Evolutionary conservation across 2,329 filamentous ascomycete species (phyloP), one percentile per base, ranked within the genome.

Genomic region (Scedosporium boydii): DNA sequence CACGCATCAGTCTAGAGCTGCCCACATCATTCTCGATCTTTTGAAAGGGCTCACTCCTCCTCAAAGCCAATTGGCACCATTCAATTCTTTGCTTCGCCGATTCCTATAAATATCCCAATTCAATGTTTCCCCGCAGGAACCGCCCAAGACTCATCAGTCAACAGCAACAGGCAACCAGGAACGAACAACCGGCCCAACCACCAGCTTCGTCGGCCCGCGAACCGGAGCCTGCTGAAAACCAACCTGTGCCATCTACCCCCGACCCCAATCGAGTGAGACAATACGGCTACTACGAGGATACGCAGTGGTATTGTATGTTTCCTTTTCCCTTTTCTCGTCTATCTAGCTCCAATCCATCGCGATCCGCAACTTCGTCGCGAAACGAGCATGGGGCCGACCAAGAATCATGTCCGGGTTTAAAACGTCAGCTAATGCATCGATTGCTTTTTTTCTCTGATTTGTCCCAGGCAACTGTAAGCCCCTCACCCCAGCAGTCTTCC

Each of bases 401-500:
- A 29, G 23, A 21, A 27, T 6, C 53, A 38, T 38, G 34, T 12
- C 9, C 34, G 34, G 34, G 12, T 38, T 38, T 38, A 23, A 38
- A 38, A 6, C 4, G 4, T 7, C 29, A 6, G 29, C 56, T 58
- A 58, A 58, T 38, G 14, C 58, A 41, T 12, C 41, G 1, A 23
- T 38, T 14, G 6, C 27, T n/a, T n/a, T 29, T 41, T 41, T 12
- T 1, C 34, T 38, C 34, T 16, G 6, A 48, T 48, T 34, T 14
- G n/a, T 12, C 12, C 16, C 59, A 78, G 76, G 77, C 67, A 76
- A 80, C 64, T 80, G 78, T 63, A 69, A 71, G 26, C 78, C 77
- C 26, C 77, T 74, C 14, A 68, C 69, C 27, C 69, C 67, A 27
- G 77, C 77, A 6, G 66, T 67, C 9, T 69, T 71, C 42, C 69